phyloP scores from a whole-genome alignment of 2,329 filamentous ascomycete species.

The Aspergillus fructus region DNA sequence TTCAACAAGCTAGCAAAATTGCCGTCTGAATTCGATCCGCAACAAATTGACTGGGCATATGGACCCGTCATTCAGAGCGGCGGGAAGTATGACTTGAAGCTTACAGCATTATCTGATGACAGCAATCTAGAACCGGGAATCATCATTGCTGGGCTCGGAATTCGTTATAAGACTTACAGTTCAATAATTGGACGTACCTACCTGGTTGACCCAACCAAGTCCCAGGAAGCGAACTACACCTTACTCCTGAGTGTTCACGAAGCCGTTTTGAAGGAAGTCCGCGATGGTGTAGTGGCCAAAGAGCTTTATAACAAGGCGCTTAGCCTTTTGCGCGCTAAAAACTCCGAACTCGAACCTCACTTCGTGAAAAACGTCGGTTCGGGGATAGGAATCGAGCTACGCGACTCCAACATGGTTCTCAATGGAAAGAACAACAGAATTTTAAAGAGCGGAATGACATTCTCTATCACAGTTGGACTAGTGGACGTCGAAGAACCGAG shows the following conservation, averaged over 20 bases:
- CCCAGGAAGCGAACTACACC: conserved; percentile 92
- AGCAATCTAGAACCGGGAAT: conserved; percentile 86
- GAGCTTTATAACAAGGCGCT: conserved; percentile 91
- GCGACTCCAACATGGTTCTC: conserved; percentile 77
- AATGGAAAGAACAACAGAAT: conserved; percentile 81
- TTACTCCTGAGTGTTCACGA: conserved; percentile 82
- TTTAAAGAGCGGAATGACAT: conserved; percentile 95
- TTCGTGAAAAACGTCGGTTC: conserved; percentile 91
- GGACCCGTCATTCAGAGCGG: conserved; percentile 92
- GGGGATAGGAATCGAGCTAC: conserved; percentile 88
- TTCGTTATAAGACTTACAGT: conserved; percentile 94
- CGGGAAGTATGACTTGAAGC: conserved; percentile 87
- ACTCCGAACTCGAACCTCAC: conserved; percentile 91
- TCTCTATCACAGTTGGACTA: conserved; percentile 86
- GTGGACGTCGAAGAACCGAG: conserved; percentile 84
- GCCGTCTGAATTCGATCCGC: conserved; percentile 79
- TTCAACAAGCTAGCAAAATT: conserved; percentile 83
- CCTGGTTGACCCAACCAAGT: conserved; percentile 93
- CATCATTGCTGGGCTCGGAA: conserved; percentile 86
- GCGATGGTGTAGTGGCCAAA: conserved; percentile 80
- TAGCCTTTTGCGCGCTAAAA: conserved; percentile 77
- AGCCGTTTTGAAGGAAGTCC: conserved; percentile 83
- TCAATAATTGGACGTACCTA: conserved; percentile 92
- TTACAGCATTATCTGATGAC: conserved; percentile 74
- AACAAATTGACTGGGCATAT: conserved; percentile 91